Base-by-base conservation (phyloP, 345 rosid genomes). In the Gossypium bickii region DNA sequence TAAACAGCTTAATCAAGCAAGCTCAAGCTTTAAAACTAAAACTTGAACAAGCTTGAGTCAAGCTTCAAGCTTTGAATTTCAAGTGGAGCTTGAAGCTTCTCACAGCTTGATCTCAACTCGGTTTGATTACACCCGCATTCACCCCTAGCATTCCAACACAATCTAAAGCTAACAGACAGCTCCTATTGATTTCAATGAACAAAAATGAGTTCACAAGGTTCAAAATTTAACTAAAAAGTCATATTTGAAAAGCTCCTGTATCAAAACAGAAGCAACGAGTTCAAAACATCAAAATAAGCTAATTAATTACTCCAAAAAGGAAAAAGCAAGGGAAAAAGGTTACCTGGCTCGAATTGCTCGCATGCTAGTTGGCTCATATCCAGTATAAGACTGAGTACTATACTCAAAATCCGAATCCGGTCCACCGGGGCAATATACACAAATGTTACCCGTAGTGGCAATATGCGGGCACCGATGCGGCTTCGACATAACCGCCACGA, bases 351-450 rank as follows among this genome's bases (percentile, higher is more conserved):
- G 89, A 85, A 96, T 96, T 7, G 99, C 97, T 52, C 98, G 93
- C 99, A 96, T 93, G 69, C 98, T 96, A 7, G 98, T 96, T 0
- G 99, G 99, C 85, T 96, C 99, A 38, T 96, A 96, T 12, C 99
- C 98, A 74, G 98, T 96, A 70, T 96, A 96, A 11, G 98, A 93
- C 88, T 96, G 99, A 20, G 99, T 96, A 79, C 97, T 96, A 61
- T 92, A 96, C 87, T 96, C 99, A 59, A 96, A 96, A 78, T 93
- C 99, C 9, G 99, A 96, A 73, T 96, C 99, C 3, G 97, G 99
- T 25, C 98, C 97, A 70, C 98, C 99, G 4, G 98, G 98, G 45
- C 99, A 93, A 34, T 96, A 96, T 57, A 96, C 99, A 62, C 99
- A 93, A n/a, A 96, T 93, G 77, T 96, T 93, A 60, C 98, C 99